Evolutionary conservation across 495 filamentous ascomycete species (phyloP).

Genomic region (Elasticomyces elasticus): DNA sequence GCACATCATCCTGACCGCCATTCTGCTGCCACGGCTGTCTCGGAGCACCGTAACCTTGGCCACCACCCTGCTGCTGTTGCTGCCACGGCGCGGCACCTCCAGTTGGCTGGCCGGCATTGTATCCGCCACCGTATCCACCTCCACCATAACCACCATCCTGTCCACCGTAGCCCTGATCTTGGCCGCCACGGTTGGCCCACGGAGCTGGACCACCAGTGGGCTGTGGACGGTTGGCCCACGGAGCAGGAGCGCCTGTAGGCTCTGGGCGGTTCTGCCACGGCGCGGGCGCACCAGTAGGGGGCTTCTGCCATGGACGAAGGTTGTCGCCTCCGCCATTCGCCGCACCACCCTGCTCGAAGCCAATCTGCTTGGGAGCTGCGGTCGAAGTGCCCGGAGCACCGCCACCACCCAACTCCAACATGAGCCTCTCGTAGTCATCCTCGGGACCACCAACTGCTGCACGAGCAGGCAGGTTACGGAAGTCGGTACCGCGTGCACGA

Average conservation of each 20-base stretch:
- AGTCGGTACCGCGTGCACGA: slow-evolving; percentile 76
- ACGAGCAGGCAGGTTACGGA: slow-evolving; percentile 64
- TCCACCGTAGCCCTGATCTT: slow-evolving; percentile 15
- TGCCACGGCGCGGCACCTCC: slow-evolving; percentile 11
- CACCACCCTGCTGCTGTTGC: slow-evolving; percentile 7
- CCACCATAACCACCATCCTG: slow-evolving; percentile 6
- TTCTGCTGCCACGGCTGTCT: not conserved
- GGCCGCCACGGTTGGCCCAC: slow-evolving; percentile 20
- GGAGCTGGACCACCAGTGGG: slow-evolving; percentile 14
- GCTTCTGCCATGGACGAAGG: slow-evolving; percentile 80
- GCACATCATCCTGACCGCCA: slow-evolving; percentile 1
- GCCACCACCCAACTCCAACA: slow-evolving; percentile 88
- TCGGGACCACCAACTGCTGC: slow-evolving; percentile 76
- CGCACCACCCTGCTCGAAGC: slow-evolving; percentile 55
- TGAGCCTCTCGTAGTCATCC: slow-evolving; percentile 93
- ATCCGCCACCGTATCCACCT: slow-evolving; percentile 16
- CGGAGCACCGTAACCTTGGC: not conserved
- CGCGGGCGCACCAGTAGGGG: slow-evolving; percentile 72
- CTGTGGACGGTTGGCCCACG: slow-evolving; percentile 37
- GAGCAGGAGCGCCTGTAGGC: slow-evolving; percentile 12
- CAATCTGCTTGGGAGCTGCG: slow-evolving; percentile 61
- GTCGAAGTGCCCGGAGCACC: slow-evolving; percentile 51
- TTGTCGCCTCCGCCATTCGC: slow-evolving; percentile 42
- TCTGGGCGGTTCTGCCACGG: slow-evolving; percentile 46
- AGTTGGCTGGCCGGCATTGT: slow-evolving; percentile 6